phyloP scores from a whole-genome alignment of 208 protist genomes.

The Crithidia mellificae region DNA sequence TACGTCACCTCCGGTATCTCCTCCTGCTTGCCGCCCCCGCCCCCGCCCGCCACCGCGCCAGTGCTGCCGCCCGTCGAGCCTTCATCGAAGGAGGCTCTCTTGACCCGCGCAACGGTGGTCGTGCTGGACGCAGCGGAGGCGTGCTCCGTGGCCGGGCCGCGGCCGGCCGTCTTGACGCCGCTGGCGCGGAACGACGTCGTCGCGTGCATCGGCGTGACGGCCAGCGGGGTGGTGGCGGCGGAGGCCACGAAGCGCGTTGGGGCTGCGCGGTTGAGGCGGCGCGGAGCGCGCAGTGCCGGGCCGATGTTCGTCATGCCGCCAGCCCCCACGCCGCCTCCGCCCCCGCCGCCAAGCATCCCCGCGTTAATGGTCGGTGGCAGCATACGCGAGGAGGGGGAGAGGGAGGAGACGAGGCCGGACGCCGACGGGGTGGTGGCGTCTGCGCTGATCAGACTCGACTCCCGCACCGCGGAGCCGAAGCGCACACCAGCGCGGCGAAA shows the following conservation, averaged over 20 bases:
- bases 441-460: slow-evolving; percentile 13
- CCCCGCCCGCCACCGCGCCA: background rate
- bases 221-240: background rate
- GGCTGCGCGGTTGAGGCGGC: background rate
- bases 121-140: background rate
- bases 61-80: background rate
- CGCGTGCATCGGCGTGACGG: background rate
- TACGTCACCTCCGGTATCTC: slow-evolving; percentile 32
- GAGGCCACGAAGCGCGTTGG: background rate
- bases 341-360: too few species aligned
- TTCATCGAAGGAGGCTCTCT: slow-evolving; percentile 1
- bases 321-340: too few species aligned
- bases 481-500: slow-evolving; percentile 9
- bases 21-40: background rate
- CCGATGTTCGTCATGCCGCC: background rate
- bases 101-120: background rate
- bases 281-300: slow-evolving; percentile 4
- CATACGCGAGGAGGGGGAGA: background rate
- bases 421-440: slow-evolving; percentile 3
- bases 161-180: background rate
- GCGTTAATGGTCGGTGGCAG: background rate
- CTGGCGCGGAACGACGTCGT: slow-evolving; percentile 6
- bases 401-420: background rate
- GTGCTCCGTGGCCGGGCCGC: background rate
- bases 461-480: background rate